Conservation (phyloP, 768 basidiomycete genomes). For the Crucibulum laeve region DNA sequence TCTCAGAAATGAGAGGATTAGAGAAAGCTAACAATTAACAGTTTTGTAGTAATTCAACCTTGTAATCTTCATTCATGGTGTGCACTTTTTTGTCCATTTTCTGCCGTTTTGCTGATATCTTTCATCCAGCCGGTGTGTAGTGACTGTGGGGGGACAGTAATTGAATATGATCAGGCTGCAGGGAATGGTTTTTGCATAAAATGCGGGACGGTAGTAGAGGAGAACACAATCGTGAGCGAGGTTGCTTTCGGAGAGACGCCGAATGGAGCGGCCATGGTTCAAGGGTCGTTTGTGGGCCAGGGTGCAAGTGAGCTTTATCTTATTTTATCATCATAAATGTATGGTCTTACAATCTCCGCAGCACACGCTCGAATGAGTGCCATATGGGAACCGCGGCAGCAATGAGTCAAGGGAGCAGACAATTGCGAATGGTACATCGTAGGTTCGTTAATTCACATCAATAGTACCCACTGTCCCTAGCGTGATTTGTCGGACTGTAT, state of each 20-base stretch:
- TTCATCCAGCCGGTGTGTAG: constrained; percentile 71
- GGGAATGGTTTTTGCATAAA: constrained; percentile 82
- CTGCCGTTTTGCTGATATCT: too few relatives aligned
- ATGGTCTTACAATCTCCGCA: constrained; percentile 21
- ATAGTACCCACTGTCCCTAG: too few relatives aligned
- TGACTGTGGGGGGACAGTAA: constrained; percentile 79
- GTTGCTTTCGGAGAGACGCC: constrained; percentile 94
- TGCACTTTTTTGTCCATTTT: too few relatives aligned
- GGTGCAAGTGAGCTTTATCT: constrained; percentile 75
- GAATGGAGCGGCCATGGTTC: constrained; percentile 90
- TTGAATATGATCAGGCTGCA: constrained; percentile 80
- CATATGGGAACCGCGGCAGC: constrained; percentile 75
- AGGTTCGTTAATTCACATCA: too few relatives aligned
- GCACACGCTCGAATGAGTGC: constrained; percentile 81
- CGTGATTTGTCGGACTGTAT: too few relatives aligned
- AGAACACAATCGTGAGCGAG: constrained; percentile 92
- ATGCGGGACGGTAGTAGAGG: constrained; percentile 89
- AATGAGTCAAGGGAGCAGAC: constrained; percentile 88
- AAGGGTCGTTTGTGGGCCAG: constrained; percentile 88
- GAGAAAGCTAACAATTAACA: too few relatives aligned
- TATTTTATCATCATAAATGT: constrained; percentile 1
- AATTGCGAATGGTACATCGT: constrained; percentile 73
- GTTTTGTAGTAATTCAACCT: too few relatives aligned
- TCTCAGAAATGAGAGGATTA: too few relatives aligned
- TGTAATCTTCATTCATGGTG: too few relatives aligned